Conservation (phyloP, 768 basidiomycete genomes). For the Amanita rimosa region DNA sequence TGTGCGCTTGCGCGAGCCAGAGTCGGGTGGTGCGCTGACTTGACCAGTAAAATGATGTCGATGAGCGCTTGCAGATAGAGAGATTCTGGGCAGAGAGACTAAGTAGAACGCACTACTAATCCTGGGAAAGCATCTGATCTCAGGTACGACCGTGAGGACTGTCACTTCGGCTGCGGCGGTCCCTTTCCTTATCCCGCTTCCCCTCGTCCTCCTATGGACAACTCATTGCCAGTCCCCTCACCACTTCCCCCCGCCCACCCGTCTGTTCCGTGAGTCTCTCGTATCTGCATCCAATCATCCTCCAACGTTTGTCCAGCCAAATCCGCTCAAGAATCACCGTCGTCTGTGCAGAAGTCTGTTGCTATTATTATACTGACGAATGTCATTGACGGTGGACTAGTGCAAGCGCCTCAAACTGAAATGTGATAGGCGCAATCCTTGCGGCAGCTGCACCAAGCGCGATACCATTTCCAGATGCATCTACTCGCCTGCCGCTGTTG, state of each 20-base stretch:
- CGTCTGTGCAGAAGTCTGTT: constrained; percentile 64
- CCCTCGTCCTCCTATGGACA: constrained; percentile 2
- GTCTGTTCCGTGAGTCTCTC: constrained; percentile 12
- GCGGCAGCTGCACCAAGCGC: constrained; percentile 69
- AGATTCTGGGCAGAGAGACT: too few relatives aligned
- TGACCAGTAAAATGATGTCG: too few relatives aligned
- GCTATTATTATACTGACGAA: constrained; percentile 2
- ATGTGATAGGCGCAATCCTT: constrained; percentile 72
- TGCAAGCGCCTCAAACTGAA: constrained; percentile 84
- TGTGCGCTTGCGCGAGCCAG: too few relatives aligned
- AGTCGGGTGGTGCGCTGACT: too few relatives aligned
- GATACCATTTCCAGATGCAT: constrained; percentile 63
- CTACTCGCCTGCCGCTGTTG: constrained; percentile 73
- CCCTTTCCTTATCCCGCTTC: constrained; percentile 5
- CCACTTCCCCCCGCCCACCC: background rate
- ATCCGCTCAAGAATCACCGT: constrained; percentile 71
- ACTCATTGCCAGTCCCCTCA: background rate
- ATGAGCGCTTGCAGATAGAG: too few relatives aligned
- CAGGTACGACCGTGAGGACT: too few relatives aligned
- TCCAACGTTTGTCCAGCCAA: constrained; percentile 27
- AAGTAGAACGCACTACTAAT: too few relatives aligned
- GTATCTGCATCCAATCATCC: background rate
- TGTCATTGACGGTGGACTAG: constrained; percentile 22
- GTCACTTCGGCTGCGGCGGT: too few relatives aligned
- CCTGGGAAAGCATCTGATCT: too few relatives aligned